Base-by-base conservation (phyloP, 1,284 basidiomycete species). In the Cryptococcus neoformans region DNA sequence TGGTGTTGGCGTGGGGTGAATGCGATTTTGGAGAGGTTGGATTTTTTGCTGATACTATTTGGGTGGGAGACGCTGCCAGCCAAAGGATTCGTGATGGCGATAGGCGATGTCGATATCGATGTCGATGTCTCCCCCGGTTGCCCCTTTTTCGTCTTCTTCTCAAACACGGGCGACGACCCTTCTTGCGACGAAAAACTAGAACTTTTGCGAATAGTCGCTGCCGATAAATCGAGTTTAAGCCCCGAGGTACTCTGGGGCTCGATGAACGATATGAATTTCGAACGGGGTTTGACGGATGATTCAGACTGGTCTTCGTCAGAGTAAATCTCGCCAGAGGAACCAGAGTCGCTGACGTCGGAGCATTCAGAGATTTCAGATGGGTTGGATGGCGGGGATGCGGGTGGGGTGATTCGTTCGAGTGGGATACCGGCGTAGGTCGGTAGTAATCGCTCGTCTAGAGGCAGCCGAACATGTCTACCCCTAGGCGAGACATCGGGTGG, bases 181-280 rank as follows among this genome's bases (percentile, higher is more conserved):
- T 28, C 28, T 28, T 28, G 28, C 28, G 28, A 28, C 28, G 28
- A 28, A 28, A 28, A 28, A 28, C 28, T 28, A 21, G 21, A 21
- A 21, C 21, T 21, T 21, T 21, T 21, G 21, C 21, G 21, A 21
- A 21, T 21, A 21, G 21, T 21, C 21, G 21, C 28, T 28, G 28
- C 28, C 28, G 28, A 28, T 28, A 28, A 28, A 28, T 28, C 28
- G 28, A 28, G 28, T 28, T 4, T 4, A 28, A 28, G 28, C 2
- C 28, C 4, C 2, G 28, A 28, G 3, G 28, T 28, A 10, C 42
- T 17, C 8, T 41, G 10, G 40, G 46, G 46, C 21, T 60, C 59
- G 7, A 56, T 55, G 17, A 67, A 67, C 35, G 61, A 51, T 0
- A 64, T 6, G 46, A 68, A 68, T 44, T 59, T 44, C 4, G 65